phyloP scores from a whole-genome alignment of 441 rosid genomes.

The Populus trichocarpa region DNA sequence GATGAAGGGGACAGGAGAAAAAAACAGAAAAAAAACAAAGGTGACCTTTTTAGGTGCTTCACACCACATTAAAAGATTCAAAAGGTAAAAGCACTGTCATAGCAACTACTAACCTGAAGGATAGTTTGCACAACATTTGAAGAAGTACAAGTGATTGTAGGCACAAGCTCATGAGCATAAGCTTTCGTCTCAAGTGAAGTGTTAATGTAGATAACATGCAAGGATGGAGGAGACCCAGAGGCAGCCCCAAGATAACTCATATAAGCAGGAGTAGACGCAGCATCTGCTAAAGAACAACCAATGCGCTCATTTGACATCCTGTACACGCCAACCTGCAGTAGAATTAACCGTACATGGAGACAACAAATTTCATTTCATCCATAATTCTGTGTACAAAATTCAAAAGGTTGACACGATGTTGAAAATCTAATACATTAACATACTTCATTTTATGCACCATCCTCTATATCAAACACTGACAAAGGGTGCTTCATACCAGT shows the following conservation, averaged over 20 bases:
- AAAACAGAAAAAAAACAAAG: background rate
- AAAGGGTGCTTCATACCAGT: background rate
- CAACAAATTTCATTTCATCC: background rate
- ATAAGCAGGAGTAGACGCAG: slow-evolving; percentile 83
- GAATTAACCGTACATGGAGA: no score
- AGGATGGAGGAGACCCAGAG: slow-evolving; percentile 57
- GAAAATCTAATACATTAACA: background rate
- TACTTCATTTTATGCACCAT: background rate
- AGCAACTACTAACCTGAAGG: slow-evolving; percentile 59
- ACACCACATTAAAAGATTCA: background rate
- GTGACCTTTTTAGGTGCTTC: background rate
- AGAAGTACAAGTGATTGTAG: slow-evolving; percentile 95
- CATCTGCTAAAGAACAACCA: slow-evolving; percentile 97
- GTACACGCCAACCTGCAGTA: slow-evolving; percentile 78
- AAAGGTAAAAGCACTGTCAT: background rate
- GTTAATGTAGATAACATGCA: slow-evolving; percentile 91
- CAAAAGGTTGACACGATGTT: background rate
- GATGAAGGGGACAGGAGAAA: background rate
- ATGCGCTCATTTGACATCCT: slow-evolving; percentile 88
- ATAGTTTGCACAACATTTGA: slow-evolving; percentile 92
- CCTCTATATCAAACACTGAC: background rate
- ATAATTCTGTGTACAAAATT: background rate
- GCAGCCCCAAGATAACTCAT: slow-evolving; percentile 74
- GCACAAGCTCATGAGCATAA: slow-evolving; percentile 90
- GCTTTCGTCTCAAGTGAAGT: slow-evolving; percentile 97